These are phyloP conservation scores for Cymbopogon citratus DNA, from an alignment of 176 grass and related monocot species.

Conservation along the genomic window DNA sequence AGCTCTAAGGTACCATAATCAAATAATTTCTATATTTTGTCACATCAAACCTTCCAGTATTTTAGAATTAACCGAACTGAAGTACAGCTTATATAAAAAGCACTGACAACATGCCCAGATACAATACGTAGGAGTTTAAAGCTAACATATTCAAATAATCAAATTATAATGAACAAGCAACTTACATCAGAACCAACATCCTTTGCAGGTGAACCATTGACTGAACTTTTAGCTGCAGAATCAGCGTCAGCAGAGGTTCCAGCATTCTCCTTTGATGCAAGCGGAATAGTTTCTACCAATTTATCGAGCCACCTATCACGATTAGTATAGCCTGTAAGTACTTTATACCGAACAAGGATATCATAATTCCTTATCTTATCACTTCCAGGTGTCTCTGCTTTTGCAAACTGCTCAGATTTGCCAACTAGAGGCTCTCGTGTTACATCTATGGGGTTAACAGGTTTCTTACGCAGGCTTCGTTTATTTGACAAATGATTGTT, in stretches of 20 bases:
- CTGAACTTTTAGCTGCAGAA: constrained; percentile 20
- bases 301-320: constrained; percentile 94
- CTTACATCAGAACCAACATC: constrained; percentile 50
- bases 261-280: constrained; percentile 48
- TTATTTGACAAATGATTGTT: constrained; percentile 46
- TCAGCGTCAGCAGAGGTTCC: constrained; percentile 27
- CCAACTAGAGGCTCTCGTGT: constrained; percentile 32
- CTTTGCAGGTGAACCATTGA: constrained; percentile 34
- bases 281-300: constrained; percentile 61
- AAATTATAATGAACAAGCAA: neutral
- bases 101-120: neutral
- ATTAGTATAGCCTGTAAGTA: constrained; percentile 42
- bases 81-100: neutral
- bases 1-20: neutral
- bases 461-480: constrained; percentile 48
- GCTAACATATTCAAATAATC: neutral
- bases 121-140: constrained; percentile 16
- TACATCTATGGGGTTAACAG: constrained; percentile 56
- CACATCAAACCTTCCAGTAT: neutral
- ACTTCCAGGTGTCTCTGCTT: constrained; percentile 82
- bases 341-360: constrained; percentile 65
- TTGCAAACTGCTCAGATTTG: constrained; percentile 48
- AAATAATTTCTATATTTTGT: neutral
- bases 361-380: constrained; percentile 48
- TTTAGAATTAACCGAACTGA: constrained; percentile 21